These are phyloP conservation scores for Raddia guianensis DNA, from an alignment of 176 grass and related monocot genomes.

Conservation along the genomic window DNA sequence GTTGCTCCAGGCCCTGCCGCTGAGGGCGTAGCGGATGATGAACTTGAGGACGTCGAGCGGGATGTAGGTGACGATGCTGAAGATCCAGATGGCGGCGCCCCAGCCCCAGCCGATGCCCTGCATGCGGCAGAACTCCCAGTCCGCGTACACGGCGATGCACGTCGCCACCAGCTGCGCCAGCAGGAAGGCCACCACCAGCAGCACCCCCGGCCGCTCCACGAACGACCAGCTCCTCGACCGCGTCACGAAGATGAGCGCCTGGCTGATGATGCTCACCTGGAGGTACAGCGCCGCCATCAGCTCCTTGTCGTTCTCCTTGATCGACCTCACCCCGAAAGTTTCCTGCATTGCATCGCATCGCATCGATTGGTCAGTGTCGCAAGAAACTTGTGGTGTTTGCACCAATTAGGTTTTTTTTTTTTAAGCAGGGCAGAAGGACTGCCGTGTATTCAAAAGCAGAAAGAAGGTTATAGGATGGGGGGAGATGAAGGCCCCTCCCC, in stretches of 20 bases:
- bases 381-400: too few relatives aligned
- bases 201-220: slow-evolving; percentile 51
- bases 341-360: slow-evolving; percentile 44
- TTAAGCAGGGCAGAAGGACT: too few relatives aligned
- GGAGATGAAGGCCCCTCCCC: too few relatives aligned
- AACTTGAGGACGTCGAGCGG: slow-evolving; percentile 97
- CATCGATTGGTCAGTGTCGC: too few relatives aligned
- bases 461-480: too few relatives aligned
- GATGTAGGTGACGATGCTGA: slow-evolving; percentile 90
- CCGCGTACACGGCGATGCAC: slow-evolving; percentile 79
- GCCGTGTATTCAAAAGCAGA: too few relatives aligned
- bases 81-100: slow-evolving; percentile 80
- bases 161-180: slow-evolving; percentile 76
- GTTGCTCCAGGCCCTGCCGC: slow-evolving; percentile 80
- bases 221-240: slow-evolving; percentile 65
- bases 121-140: slow-evolving; percentile 87
- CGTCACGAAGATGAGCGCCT: slow-evolving; percentile 93
- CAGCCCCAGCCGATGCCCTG: slow-evolving; percentile 90
- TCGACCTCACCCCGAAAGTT: slow-evolving; percentile 55
- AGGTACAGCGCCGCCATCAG: slow-evolving; percentile 84
- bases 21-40: slow-evolving; percentile 81
- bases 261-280: slow-evolving; percentile 93
- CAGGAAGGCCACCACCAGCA: slow-evolving; percentile 67
- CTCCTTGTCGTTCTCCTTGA: slow-evolving; percentile 58
- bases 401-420: too few relatives aligned